Conservation (phyloP, 768 basidiomycete genomes). For the Hebeloma cylindrosporum region DNA sequence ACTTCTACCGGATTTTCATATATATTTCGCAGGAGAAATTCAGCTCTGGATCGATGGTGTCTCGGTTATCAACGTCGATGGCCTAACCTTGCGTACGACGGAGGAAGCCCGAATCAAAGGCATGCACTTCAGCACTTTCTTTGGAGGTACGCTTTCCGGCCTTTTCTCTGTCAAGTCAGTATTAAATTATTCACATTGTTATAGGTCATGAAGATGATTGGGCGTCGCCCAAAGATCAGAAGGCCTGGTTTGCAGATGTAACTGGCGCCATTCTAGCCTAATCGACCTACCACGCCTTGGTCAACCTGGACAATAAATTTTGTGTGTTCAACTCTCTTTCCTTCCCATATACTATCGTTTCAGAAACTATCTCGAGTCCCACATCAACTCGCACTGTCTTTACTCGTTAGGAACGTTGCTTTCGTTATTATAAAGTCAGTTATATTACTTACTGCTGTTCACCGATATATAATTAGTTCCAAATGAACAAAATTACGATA, state of each 20-base stretch:
- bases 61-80: slow-evolving; percentile 49
- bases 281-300: background rate
- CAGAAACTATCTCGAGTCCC: too few species aligned
- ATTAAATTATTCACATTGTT: background rate
- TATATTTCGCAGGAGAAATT: slow-evolving; percentile 50
- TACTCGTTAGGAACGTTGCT: too few species aligned
- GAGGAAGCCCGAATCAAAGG: slow-evolving; percentile 55
- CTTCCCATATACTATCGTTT: too few species aligned
- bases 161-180: background rate
- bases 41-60: slow-evolving; percentile 64
- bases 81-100: slow-evolving; percentile 48
- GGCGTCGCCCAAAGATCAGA: slow-evolving; percentile 58
- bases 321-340: too few species aligned
- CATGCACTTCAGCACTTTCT: slow-evolving; percentile 77
- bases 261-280: slow-evolving; percentile 39
- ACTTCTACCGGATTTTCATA: background rate
- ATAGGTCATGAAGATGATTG: slow-evolving; percentile 55
- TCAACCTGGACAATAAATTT: too few species aligned
- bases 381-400: too few species aligned
- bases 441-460: too few species aligned
- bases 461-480: too few species aligned
- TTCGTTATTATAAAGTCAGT: too few species aligned
- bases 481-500: too few species aligned
- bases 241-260: slow-evolving; percentile 59
- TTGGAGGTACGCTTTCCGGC: slow-evolving; percentile 60